phyloP scores from a whole-genome alignment of 2,329 filamentous ascomycete genomes.

The Sclerotinia spermophila region DNA sequence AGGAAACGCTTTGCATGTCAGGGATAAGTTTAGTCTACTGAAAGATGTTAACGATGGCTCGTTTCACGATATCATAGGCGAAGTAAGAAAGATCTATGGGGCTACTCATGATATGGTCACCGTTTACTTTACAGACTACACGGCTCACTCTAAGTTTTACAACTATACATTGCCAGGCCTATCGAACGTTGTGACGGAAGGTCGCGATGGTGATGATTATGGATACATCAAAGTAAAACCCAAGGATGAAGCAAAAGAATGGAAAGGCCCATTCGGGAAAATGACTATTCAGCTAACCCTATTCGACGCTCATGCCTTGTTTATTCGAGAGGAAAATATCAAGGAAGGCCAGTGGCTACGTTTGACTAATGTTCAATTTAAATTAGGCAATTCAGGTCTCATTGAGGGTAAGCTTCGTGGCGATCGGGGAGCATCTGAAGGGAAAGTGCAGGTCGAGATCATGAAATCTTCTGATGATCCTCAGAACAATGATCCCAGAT shows the following conservation, averaged over 20 bases:
- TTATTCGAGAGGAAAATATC: constrained; percentile 51
- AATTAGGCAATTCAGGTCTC: constrained; percentile 47
- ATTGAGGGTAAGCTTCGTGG: constrained; percentile 71
- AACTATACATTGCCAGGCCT: constrained; percentile 36
- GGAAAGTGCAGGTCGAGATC: constrained; percentile 56
- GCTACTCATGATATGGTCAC: constrained; percentile 48
- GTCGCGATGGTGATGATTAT: constrained; percentile 51
- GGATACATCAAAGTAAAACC: constrained; percentile 46
- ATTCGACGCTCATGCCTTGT: constrained; percentile 63
- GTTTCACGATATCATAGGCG: constrained; percentile 68
- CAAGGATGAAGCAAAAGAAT: constrained; percentile 43
- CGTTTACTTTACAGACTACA: constrained; percentile 81
- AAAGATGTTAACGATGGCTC: constrained; percentile 52
- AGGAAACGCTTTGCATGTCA: constrained; percentile 43
- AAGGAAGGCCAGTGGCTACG: constrained; percentile 58
- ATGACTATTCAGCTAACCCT: constrained; percentile 67
- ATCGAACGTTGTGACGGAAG: constrained; percentile 31
- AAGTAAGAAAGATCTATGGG: constrained; percentile 60
- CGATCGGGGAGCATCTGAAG: constrained; percentile 47
- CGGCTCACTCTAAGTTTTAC: constrained; percentile 62
- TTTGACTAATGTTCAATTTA: constrained; percentile 71
- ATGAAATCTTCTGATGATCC: constrained; percentile 43
- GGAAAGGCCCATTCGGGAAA: constrained; percentile 72
- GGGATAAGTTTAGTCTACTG: constrained; percentile 60
- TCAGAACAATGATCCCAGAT: constrained; percentile 45